A percentile compares a stretch with the other conserved stretches of the same genome.
Conservation (phyloP, 192 early-diverging fungal species). For the Polychytrium aggregatum region DNA sequence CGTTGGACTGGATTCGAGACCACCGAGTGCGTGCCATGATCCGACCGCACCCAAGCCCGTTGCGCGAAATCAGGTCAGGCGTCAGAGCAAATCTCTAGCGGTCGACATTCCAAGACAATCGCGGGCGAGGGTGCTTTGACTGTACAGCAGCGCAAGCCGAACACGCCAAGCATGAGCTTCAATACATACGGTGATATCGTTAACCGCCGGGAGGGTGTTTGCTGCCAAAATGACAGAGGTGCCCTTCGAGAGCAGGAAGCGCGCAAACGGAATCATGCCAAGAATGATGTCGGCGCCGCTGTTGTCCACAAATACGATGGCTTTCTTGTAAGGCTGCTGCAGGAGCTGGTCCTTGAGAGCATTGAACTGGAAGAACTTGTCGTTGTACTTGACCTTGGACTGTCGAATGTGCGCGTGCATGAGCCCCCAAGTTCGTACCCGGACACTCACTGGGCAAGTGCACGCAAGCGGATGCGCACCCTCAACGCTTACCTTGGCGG, state of each 20-base stretch:
- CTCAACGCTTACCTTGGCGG: constrained; percentile 33
- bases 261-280: constrained; percentile 66
- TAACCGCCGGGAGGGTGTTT: constrained; percentile 65
- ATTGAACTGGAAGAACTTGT: constrained; percentile 31
- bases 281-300: constrained; percentile 69
- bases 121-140: too few species aligned
- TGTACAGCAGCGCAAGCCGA: too few species aligned
- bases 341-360: constrained; percentile 29
- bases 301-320: constrained; percentile 75
- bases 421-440: too few species aligned
- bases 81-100: too few species aligned
- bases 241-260: constrained; percentile 42
- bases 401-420: too few species aligned
- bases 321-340: constrained; percentile 31
- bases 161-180: too few species aligned
- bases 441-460: too few species aligned
- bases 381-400: too few species aligned
- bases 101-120: too few species aligned
- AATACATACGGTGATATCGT: constrained; percentile 64
- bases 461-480: too few species aligned
- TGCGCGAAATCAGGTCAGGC: neutral
- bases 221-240: constrained; percentile 58
- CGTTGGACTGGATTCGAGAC: constrained; percentile 18
- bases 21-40: too few species aligned
- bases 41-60: neutral